These are phyloP conservation scores for Trichoderma endophyticum DNA, from an alignment of 2,329 filamentous ascomycete species.

Conservation along the genomic window DNA sequence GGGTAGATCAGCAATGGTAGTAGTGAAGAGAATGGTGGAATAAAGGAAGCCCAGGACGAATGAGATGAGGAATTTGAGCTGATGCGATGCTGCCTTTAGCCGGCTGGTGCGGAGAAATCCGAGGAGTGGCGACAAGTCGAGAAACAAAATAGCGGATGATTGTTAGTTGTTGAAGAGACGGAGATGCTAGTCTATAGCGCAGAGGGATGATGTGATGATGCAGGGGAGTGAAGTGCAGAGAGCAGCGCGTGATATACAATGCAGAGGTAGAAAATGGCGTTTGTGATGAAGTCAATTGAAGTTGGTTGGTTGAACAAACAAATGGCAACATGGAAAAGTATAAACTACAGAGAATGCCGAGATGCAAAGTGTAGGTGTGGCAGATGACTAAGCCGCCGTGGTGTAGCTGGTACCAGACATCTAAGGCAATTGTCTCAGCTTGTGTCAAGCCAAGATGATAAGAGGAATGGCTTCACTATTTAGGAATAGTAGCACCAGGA, in stretches of 20 bases:
- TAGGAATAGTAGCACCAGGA: too few relatives aligned
- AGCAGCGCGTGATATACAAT: neutral
- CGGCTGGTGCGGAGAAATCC: constrained; percentile 11
- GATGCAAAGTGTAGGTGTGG: neutral
- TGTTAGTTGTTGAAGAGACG: neutral
- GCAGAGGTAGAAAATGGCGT: neutral
- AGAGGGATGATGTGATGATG: neutral
- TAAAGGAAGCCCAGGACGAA: neutral
- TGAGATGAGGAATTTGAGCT: neutral
- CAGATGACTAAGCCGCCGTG: neutral
- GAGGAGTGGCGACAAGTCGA: neutral
- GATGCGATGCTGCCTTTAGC: constrained; percentile 4
- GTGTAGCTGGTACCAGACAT: neutral
- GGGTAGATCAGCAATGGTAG: neutral
- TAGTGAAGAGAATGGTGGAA: neutral
- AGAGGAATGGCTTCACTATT: neutral
- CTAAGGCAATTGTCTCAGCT: neutral
- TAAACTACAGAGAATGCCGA: neutral
- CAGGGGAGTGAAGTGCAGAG: neutral
- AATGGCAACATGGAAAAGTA: neutral
- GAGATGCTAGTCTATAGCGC: neutral
- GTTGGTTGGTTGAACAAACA: neutral
- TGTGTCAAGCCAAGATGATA: neutral
- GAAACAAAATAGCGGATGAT: neutral
- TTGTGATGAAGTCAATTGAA: neutral